Percentiles rank a stretch among this genome's conserved stretches.
phyloP scores from a whole-genome alignment of 2,329 filamentous ascomycete species.

The Colletotrichum magnum region DNA sequence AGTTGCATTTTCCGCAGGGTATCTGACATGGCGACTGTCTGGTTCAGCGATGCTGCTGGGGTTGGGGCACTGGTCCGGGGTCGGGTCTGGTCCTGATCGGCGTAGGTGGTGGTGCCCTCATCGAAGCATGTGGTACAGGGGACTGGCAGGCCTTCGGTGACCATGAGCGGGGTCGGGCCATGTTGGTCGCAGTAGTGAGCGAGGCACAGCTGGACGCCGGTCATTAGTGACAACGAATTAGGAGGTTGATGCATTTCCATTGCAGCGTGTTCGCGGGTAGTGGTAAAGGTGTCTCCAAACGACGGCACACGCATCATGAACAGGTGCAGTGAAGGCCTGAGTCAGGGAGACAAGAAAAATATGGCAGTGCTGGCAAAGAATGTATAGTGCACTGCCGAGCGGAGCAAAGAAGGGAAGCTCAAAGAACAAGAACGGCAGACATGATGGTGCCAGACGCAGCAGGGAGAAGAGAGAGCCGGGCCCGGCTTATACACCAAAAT shows the following conservation, averaged over 20 bases:
- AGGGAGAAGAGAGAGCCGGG: not conserved
- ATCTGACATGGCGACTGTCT: conserved; percentile 58
- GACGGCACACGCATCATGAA: conserved; percentile 41
- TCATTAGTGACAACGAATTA: conserved; percentile 40
- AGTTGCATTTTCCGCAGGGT: conserved; percentile 64
- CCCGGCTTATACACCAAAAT: conserved; percentile 18
- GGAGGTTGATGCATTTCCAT: conserved; percentile 34
- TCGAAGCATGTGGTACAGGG: conserved; percentile 73
- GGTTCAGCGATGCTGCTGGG: conserved; percentile 43
- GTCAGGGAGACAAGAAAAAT: not conserved
- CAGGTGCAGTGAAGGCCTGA: not conserved
- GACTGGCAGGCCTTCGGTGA: conserved; percentile 75
- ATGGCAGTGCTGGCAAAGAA: not conserved
- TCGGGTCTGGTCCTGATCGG: conserved; percentile 49
- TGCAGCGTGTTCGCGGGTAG: conserved; percentile 18
- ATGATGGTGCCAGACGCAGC: conserved; percentile 13
- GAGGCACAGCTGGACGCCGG: conserved; percentile 72
- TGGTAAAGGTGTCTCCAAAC: conserved; percentile 34
- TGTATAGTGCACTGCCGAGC: conserved; percentile 2
- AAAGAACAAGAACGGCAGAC: conserved; percentile 3
- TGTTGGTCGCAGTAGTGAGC: conserved; percentile 81
- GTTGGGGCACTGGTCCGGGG: conserved; percentile 58
- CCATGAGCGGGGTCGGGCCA: conserved; percentile 78
- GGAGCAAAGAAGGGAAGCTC: not conserved
- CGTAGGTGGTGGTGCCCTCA: conserved; percentile 50